Evolutionary conservation across 495 filamentous ascomycete genomes (phyloP).

Genomic region (Aspergillus sclerotiicarbonarius): DNA sequence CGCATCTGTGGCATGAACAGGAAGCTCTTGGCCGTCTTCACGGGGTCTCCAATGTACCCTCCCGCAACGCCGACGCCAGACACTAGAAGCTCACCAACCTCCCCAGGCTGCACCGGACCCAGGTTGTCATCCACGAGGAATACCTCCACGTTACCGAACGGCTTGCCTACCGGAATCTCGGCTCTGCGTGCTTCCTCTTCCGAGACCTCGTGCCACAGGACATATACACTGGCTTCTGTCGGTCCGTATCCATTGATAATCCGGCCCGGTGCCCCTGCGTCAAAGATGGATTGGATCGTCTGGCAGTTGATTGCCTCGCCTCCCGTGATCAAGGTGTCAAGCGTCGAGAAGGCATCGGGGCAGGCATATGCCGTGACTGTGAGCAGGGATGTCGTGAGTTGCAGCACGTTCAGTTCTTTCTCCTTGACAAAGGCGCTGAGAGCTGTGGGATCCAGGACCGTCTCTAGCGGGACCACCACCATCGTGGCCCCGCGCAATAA

Average conservation of each 20-base stretch:
- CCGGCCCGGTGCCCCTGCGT: neutral
- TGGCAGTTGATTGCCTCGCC: conserved; percentile 4
- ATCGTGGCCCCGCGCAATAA: conserved; percentile 1
- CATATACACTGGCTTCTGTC: conserved; percentile 4
- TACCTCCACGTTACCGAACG: neutral
- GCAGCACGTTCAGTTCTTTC: neutral
- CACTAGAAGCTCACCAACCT: neutral
- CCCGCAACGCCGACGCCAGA: neutral
- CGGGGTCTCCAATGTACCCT: conserved; percentile 1
- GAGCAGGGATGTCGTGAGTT: conserved; percentile 1
- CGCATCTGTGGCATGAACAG: neutral
- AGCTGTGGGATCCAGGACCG: neutral
- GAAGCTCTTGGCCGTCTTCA: neutral
- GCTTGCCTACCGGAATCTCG: conserved; percentile 1
- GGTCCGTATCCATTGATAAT: conserved; percentile 10
- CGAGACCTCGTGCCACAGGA: neutral
- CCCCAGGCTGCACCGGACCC: neutral
- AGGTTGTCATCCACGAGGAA: conserved; percentile 5
- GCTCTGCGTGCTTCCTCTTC: neutral
- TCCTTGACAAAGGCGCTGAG: neutral
- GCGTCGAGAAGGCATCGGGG: neutral
- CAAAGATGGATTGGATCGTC: neutral
- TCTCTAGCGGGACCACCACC: neutral
- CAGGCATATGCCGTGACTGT: neutral
- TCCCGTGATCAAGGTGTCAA: conserved; percentile 1